Conservation (phyloP, 352 stramenopile genomes). For the Phytophthora rubi region DNA sequence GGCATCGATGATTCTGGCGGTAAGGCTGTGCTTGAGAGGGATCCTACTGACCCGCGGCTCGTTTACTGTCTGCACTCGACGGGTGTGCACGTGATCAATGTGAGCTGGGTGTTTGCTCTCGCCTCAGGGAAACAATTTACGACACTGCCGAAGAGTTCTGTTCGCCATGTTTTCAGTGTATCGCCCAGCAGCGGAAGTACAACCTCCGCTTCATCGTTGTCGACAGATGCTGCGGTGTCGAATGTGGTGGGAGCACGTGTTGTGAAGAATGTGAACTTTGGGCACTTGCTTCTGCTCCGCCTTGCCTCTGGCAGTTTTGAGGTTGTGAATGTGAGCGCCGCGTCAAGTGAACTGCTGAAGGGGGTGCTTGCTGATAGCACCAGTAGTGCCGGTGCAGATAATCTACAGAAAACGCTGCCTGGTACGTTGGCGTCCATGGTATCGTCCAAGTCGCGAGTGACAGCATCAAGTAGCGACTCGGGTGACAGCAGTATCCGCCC, state of each 20-base stretch:
- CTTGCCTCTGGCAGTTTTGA: constrained; percentile 77
- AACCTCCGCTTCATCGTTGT: neutral
- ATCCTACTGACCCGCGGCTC: constrained; percentile 59
- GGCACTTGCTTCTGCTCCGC: constrained; percentile 76
- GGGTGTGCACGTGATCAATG: constrained; percentile 78
- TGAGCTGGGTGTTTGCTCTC: constrained; percentile 72
- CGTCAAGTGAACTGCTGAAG: constrained; percentile 76
- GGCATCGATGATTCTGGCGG: constrained; percentile 77
- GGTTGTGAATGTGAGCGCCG: constrained; percentile 80
- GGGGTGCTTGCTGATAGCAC: constrained; percentile 49
- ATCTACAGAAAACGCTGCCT: constrained; percentile 49
- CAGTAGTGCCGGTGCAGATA: constrained; percentile 12
- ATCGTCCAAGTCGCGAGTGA: constrained; percentile 36
- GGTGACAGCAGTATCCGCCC: constrained; percentile 40
- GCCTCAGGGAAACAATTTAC: constrained; percentile 66
- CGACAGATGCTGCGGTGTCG: constrained; percentile 31
- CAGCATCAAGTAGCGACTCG: constrained; percentile 18
- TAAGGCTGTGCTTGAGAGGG: constrained; percentile 57
- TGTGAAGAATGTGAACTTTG: constrained; percentile 80
- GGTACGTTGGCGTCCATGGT: constrained; percentile 62
- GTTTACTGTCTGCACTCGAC: constrained; percentile 83
- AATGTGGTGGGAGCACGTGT: constrained; percentile 73
- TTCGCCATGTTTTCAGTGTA: constrained; percentile 81
- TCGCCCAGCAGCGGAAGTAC: constrained; percentile 42
- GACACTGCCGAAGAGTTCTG: constrained; percentile 67